phyloP scores from a whole-genome alignment of 164 flowering plant species.

The Warburgia ugandensis region DNA sequence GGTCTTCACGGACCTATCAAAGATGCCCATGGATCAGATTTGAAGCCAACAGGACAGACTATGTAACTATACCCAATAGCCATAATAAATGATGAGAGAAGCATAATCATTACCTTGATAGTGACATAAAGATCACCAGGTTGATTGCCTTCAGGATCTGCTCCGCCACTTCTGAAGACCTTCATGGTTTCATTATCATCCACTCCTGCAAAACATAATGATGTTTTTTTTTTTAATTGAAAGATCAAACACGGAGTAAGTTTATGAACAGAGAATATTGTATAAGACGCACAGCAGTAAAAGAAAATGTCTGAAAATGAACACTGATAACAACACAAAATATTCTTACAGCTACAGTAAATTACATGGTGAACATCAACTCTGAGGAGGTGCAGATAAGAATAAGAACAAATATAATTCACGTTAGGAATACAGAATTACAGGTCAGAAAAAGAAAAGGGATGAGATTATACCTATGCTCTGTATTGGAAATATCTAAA shows the following conservation, averaged over 20 bases:
- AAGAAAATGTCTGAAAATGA: too few species aligned
- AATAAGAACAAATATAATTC: too few species aligned
- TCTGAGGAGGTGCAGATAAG: too few species aligned
- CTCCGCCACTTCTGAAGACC: constrained; percentile 72
- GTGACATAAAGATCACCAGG: constrained; percentile 92
- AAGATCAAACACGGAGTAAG: not conserved
- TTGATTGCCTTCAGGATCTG: constrained; percentile 90
- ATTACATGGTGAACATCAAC: too few species aligned
- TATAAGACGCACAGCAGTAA: not conserved
- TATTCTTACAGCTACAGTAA: too few species aligned
- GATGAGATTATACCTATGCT: too few species aligned
- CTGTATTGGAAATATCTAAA: too few species aligned
- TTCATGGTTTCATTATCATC: constrained; percentile 66
- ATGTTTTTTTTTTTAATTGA: not conserved
- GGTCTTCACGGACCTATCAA: constrained; percentile 77
- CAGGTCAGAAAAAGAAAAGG: too few species aligned
- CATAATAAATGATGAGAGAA: not conserved
- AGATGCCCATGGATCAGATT: not conserved
- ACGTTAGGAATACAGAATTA: too few species aligned
- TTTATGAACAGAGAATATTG: not conserved
- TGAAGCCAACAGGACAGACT: not conserved
- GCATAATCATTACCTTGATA: constrained; percentile 42
- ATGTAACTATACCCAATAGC: not conserved
- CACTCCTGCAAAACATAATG: constrained; percentile 52
- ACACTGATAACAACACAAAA: too few species aligned